A percentile compares a stretch with the other conserved stretches of the same genome.
phyloP scores from a whole-genome alignment of 1,139 yeast genomes.

The Hemisphaericaspora xylanilytica region DNA sequence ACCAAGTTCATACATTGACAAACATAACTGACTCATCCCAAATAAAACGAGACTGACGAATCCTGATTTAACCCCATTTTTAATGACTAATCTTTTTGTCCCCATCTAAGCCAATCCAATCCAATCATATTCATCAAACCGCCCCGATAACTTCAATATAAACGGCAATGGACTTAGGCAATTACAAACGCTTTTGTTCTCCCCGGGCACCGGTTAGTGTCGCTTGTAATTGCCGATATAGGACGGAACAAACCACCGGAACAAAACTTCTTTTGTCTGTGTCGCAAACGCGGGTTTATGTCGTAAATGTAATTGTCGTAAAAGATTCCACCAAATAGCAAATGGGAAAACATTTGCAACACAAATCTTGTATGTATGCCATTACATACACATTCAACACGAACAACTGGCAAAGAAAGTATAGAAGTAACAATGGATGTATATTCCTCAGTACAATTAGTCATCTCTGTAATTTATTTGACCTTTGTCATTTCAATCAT shows the following conservation, averaged over 20 bases:
- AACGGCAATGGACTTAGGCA: too few species aligned
- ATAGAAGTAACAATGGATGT: neutral
- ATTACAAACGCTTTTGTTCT: neutral
- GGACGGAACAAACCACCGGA: neutral
- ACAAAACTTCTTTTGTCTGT: too few species aligned
- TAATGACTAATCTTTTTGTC: too few species aligned
- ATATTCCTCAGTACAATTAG: neutral
- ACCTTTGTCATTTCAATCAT: constrained; percentile 10
- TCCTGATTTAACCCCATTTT: too few species aligned
- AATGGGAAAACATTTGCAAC: neutral
- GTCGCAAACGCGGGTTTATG: neutral
- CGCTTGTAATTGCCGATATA: neutral
- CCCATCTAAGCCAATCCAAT: too few species aligned
- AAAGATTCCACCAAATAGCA: neutral
- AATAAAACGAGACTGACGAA: too few species aligned
- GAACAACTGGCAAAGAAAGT: too few species aligned
- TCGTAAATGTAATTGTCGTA: neutral
- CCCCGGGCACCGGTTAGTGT: constrained; percentile 1
- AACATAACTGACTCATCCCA: too few species aligned
- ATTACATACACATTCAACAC: too few species aligned
- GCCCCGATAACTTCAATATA: too few species aligned
- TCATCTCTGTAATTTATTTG: constrained; percentile 4
- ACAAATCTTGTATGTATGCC: neutral
- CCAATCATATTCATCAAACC: too few species aligned
- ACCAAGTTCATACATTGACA: too few species aligned